Evolutionary conservation across 2,329 filamentous ascomycete species (phyloP).

Genomic region (Exserohilum turcica): DNA sequence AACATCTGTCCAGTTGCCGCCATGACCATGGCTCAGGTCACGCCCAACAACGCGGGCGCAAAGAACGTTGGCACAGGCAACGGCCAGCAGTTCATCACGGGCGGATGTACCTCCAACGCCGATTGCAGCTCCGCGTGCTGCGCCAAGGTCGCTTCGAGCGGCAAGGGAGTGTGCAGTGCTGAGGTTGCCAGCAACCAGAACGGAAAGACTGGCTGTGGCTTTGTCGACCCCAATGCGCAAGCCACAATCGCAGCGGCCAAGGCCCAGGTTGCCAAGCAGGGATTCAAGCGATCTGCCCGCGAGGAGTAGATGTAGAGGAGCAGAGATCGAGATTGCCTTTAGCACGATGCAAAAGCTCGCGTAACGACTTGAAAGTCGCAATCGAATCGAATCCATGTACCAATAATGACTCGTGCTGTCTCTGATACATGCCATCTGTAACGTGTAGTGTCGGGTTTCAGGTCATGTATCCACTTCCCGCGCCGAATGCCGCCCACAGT

Average conservation of each 20-base stretch:
- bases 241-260: slow-evolving; percentile 38
- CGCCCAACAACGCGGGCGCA: slow-evolving; percentile 36
- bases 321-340: neutral
- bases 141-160: slow-evolving; percentile 25
- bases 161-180: slow-evolving; percentile 35
- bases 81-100: slow-evolving; percentile 40
- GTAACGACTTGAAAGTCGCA: neutral
- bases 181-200: slow-evolving; percentile 37
- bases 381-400: neutral
- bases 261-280: slow-evolving; percentile 36
- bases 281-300: slow-evolving; percentile 35
- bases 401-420: neutral
- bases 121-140: slow-evolving; percentile 39
- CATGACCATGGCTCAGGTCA: slow-evolving; percentile 25
- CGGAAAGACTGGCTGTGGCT: slow-evolving; percentile 40
- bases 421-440: neutral
- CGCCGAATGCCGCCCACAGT: slow-evolving; percentile 34
- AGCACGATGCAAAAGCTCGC: neutral
- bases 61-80: slow-evolving; percentile 35
- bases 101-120: slow-evolving; percentile 36
- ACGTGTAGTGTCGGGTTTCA: neutral
- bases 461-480: slow-evolving; percentile 8
- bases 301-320: slow-evolving; percentile 5
- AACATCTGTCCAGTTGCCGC: slow-evolving; percentile 16
- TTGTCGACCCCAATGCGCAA: slow-evolving; percentile 35